A percentile compares a stretch with the other conserved stretches of the same genome.
These are phyloP conservation scores for Tephrocybe sp. DNA, from an alignment of 768 basidiomycete species.

Conservation along the genomic window DNA sequence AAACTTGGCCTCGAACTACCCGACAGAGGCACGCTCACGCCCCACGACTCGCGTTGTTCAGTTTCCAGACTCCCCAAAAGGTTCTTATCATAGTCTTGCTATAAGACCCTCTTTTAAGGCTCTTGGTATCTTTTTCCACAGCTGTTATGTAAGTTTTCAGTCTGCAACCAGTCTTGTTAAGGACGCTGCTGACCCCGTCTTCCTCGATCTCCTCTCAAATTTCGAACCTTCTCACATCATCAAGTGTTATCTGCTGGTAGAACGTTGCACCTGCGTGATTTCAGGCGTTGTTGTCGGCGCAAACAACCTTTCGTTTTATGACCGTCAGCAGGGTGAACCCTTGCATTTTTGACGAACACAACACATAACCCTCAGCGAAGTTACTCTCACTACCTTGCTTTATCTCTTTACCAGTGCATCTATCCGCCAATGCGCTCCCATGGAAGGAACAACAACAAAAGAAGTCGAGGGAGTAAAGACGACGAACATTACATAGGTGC, in stretches of 20 bases:
- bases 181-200: conserved; percentile 16
- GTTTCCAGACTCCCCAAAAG: conserved; percentile 8
- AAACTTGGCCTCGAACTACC: conserved; percentile 14
- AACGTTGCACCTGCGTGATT: conserved; percentile 16
- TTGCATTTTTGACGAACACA: conserved; percentile 33
- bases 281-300: conserved; percentile 12
- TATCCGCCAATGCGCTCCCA: conserved; percentile 41
- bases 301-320: conserved; percentile 7
- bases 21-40: conserved; percentile 9
- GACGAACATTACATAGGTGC: conserved; percentile 49
- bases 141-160: conserved; percentile 34
- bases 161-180: conserved; percentile 8
- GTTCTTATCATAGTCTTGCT: conserved; percentile 9
- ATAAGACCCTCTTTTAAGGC: conserved; percentile 11
- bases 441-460: conserved; percentile 45
- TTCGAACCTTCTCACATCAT: conserved; percentile 2
- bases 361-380: conserved; percentile 30
- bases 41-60: conserved; percentile 4
- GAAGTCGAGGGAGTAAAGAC: conserved; percentile 53
- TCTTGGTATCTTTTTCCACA: conserved; percentile 11
- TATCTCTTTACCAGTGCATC: conserved; percentile 18
- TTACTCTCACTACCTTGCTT: conserved; percentile 24
- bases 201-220: conserved; percentile 10
- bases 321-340: conserved; percentile 25
- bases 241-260: conserved; percentile 3